Base-by-base conservation (phyloP, 768 basidiomycete species). In the Leccinum ochraceum region DNA sequence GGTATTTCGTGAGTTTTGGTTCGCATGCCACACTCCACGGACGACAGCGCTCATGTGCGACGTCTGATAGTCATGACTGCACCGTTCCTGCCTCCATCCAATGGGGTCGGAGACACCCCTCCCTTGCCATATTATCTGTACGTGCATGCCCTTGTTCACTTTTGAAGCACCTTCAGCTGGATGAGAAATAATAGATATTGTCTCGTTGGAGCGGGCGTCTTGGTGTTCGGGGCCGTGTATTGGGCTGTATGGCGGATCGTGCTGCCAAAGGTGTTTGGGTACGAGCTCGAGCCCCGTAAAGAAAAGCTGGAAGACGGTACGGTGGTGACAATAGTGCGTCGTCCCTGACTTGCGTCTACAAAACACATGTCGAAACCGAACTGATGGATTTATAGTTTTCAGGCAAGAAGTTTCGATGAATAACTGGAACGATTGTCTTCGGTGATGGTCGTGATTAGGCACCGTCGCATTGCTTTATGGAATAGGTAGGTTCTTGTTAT, bases 61-160 rank as follows among this genome's bases (percentile, higher is more conserved):
- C 34, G 0, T 17, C 42, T 39, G 37, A 26, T n/a, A 81, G 85
- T 87, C 8, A 74, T 87, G 4, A 66, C 86, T 10, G 80, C 80
- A 1, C 86, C 86, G 0, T 87, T 85, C 75, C 54, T 86, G 5
- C 79, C 64, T 24, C 86, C 86, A 3, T 75, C 82, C 0, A 82
- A 82, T 61, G 76, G 79, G 17, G 77, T 82, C 1, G 86, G 85
- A 13, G 84, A 87, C 63, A 85, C 85, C 0, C 84, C 84, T 11
- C 83, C 86, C 11, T 65, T 86, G 37, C 83, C 85, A 3, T 86
- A 86, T 60, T 86, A 85, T 67, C 64, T 85, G 79, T 80, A 60
- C 11, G 64, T 60, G 0, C 20, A 11, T 4, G 52, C 10, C 5
- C 53, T 6, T 26, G 17, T 3, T 39, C 49, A 0, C 2, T 17